These are phyloP conservation scores for Colletotrichum tabaci DNA, from an alignment of 2,329 filamentous ascomycete genomes.

Conservation along the genomic window DNA sequence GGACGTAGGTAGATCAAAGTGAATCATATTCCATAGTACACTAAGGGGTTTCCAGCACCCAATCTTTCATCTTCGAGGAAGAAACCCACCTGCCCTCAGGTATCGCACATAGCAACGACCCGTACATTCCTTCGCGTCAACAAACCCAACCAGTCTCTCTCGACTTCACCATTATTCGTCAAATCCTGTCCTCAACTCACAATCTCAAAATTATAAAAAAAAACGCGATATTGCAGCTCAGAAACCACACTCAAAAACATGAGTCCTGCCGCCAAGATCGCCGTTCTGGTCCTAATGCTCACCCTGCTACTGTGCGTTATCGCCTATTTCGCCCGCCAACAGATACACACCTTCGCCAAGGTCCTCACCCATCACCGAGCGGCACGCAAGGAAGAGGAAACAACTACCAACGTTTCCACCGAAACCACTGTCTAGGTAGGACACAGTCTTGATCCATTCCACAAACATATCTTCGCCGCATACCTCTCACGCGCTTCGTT, in stretches of 20 bases:
- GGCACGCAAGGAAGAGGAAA: slow-evolving; percentile 16
- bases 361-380: slow-evolving; percentile 28
- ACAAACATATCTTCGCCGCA: not conserved
- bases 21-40: not conserved
- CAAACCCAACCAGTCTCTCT: not conserved
- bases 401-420: slow-evolving; percentile 11
- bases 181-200: accelerated
- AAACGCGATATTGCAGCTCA: not conserved
- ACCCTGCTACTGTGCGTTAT: slow-evolving; percentile 49
- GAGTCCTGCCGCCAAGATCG: slow-evolving; percentile 50
- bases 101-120: not conserved
- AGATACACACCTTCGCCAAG: slow-evolving; percentile 50
- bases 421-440: slow-evolving; percentile 32
- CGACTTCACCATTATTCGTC: not conserved
- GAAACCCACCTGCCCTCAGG: not conserved
- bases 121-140: not conserved
- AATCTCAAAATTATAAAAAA: not conserved
- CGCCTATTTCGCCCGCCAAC: slow-evolving; percentile 49
- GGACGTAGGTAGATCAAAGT: not conserved
- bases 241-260: slow-evolving; percentile 41
- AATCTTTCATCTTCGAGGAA: not conserved
- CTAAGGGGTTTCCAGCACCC: no score
- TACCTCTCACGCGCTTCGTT: not conserved
- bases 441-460: not conserved
- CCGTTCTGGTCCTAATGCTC: slow-evolving; percentile 51